A percentile compares a stretch with the other conserved stretches of the same genome.
phyloP scores from a whole-genome alignment of 1,139 yeast genomes.

The Williopsis jadinii region DNA sequence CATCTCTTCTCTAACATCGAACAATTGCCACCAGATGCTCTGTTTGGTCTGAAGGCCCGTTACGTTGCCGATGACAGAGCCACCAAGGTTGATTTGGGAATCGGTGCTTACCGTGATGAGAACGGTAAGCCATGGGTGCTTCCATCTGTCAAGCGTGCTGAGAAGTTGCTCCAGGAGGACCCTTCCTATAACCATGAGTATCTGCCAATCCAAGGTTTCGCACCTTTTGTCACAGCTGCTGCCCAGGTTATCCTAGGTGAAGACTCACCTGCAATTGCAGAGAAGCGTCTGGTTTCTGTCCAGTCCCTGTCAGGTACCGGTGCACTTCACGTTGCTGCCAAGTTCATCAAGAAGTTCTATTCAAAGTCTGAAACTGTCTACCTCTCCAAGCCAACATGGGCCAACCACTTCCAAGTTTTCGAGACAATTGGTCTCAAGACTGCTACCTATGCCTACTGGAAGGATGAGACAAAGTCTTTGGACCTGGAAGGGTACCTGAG shows the following conservation, averaged over 20 bases:
- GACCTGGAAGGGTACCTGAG: constrained; percentile 61
- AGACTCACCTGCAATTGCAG: constrained; percentile 46
- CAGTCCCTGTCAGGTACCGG: constrained; percentile 96
- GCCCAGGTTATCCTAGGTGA: constrained; percentile 76
- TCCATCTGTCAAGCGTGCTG: constrained; percentile 77
- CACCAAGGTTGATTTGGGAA: constrained; percentile 76
- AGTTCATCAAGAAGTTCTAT: constrained; percentile 51
- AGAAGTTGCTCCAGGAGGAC: constrained; percentile 43
- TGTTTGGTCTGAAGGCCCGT: constrained; percentile 78
- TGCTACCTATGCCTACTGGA: constrained; percentile 76
- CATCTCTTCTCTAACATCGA: constrained; percentile 33
- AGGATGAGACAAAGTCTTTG: constrained; percentile 53
- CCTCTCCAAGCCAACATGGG: constrained; percentile 93
- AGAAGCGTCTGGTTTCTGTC: constrained; percentile 57
- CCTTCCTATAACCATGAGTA: constrained; percentile 85
- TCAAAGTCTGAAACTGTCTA: constrained; percentile 45
- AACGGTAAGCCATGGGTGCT: constrained; percentile 90
- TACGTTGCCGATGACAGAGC: constrained; percentile 55
- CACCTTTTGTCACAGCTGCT: constrained; percentile 62
- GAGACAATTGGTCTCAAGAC: constrained; percentile 57
- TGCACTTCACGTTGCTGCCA: constrained; percentile 83
- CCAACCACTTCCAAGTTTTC: constrained; percentile 84
- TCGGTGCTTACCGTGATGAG: constrained; percentile 95
- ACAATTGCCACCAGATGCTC: constrained; percentile 68
- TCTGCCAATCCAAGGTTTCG: constrained; percentile 73